Evolutionary conservation across 2,329 filamentous ascomycete genomes (phyloP).

Genomic region (Fusarium fujikuroi): DNA sequence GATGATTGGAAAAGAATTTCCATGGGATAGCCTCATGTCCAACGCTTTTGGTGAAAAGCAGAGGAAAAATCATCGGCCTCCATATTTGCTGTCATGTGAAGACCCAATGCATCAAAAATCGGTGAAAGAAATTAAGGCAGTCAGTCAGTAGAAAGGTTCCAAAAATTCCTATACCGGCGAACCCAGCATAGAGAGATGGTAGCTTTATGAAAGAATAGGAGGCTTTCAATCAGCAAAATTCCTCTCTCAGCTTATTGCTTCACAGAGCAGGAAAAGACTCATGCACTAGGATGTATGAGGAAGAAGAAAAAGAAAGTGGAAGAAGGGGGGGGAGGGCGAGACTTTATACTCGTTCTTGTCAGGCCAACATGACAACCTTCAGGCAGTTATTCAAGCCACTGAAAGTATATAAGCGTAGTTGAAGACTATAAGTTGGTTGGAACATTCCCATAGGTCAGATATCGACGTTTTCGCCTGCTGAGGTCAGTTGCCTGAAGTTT

Average conservation of each 20-base stretch:
- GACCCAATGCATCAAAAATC: neutral
- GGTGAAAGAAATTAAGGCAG: too few species aligned
- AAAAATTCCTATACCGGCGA: neutral
- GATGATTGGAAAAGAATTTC: too few species aligned
- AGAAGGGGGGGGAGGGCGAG: neutral
- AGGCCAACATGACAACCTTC: neutral
- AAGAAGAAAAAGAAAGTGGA: neutral
- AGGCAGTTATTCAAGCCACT: neutral
- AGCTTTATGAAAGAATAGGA: neutral
- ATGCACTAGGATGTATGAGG: neutral
- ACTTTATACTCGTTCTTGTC: neutral
- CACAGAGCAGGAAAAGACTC: conserved; percentile 5
- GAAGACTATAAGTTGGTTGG: neutral
- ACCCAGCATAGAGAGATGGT: neutral
- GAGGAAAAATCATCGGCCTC: neutral
- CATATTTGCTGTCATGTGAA: neutral
- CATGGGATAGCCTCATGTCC: neutral
- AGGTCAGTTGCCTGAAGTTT: neutral
- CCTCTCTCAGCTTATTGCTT: conserved; percentile 4
- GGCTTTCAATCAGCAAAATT: neutral
- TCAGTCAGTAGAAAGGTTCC: neutral
- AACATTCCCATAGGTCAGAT: too few species aligned
- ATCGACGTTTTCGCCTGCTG: neutral
- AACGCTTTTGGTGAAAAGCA: neutral
- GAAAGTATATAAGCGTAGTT: neutral